These are phyloP conservation scores for Colletotrichum graminicola DNA, from an alignment of 2,329 filamentous ascomycete species.

Conservation along the genomic window DNA sequence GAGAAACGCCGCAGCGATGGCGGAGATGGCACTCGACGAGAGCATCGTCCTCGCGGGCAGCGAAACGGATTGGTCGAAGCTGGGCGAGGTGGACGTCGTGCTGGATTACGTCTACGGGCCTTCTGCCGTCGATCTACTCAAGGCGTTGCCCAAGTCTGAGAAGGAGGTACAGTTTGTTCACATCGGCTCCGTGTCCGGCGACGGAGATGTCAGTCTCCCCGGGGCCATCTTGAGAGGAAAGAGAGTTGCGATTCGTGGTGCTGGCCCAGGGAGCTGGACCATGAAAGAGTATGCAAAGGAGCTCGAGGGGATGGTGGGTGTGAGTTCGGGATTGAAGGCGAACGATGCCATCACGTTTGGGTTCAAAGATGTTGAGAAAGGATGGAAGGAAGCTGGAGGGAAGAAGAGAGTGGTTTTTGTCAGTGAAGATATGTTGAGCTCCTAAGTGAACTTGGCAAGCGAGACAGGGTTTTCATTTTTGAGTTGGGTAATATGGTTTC, in stretches of 20 bases:
- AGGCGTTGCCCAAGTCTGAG: constrained; percentile 52
- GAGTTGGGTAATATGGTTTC: background rate
- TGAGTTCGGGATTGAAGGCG: constrained; percentile 44
- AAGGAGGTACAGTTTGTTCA: constrained; percentile 65
- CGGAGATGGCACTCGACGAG: constrained; percentile 59
- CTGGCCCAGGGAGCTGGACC: constrained; percentile 59
- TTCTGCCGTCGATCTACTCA: constrained; percentile 56
- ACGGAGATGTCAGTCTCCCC: constrained; percentile 54
- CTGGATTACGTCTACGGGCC: constrained; percentile 70
- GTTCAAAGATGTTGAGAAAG: constrained; percentile 47
- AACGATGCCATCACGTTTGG: constrained; percentile 44
- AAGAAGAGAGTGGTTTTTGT: constrained; percentile 49
- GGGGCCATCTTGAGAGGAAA: constrained; percentile 60
- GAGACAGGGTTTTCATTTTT: too few species aligned
- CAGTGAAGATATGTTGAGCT: constrained; percentile 42
- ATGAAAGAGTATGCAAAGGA: constrained; percentile 46
- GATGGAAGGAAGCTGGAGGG: constrained; percentile 43
- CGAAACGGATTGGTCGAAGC: constrained; percentile 60
- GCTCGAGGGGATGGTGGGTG: constrained; percentile 46
- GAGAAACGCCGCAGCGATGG: constrained; percentile 58
- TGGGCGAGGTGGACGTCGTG: constrained; percentile 64
- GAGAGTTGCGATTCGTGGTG: constrained; percentile 61
- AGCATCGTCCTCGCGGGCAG: constrained; percentile 56
- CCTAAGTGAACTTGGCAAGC: background rate
- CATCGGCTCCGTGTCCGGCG: constrained; percentile 60